Evolutionary conservation across 352 stramenopile genomes (phyloP).

Genomic region (Aphanomyces euteiches): DNA sequence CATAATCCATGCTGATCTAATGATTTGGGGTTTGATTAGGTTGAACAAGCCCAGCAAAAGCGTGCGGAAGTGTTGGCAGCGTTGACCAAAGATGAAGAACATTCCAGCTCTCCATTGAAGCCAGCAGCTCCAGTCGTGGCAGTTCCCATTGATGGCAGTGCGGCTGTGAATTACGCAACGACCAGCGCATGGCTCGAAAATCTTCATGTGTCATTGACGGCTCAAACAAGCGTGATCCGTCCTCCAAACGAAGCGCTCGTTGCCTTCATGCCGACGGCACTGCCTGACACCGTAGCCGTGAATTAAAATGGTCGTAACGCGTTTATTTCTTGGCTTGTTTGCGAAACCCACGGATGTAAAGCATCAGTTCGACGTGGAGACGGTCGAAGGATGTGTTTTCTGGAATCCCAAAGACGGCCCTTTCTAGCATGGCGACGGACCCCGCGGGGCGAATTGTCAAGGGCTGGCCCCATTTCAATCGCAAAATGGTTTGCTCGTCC

Average conservation of each 20-base stretch:
- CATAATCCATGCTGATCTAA: not conserved
- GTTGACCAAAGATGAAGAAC: not conserved
- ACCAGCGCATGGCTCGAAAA: not conserved
- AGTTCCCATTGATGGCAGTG: too few relatives aligned
- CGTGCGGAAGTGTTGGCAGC: constrained; percentile 15
- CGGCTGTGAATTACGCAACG: not conserved
- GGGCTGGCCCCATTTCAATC: constrained; percentile 4
- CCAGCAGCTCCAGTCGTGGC: not conserved
- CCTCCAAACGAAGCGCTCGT: constrained; percentile 16
- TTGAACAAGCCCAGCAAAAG: constrained; percentile 24
- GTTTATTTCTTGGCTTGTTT: not conserved
- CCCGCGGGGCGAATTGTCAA: not conserved
- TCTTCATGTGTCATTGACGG: not conserved
- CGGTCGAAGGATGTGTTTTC: constrained; percentile 2
- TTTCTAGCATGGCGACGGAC: not conserved
- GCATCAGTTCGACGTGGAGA: constrained; percentile 6
- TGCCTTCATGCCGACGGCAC: constrained; percentile 9
- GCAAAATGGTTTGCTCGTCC: not conserved
- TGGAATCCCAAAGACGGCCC: constrained; percentile 1
- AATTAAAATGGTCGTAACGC: not conserved
- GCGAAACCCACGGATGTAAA: constrained; percentile 15
- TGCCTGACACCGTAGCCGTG: not conserved
- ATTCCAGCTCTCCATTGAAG: not conserved
- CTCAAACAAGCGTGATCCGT: not conserved
- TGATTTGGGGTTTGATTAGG: not conserved